Percentiles rank a stretch among this genome's conserved stretches.
Evolutionary conservation across 1,284 basidiomycete species (phyloP).

Genomic region (Stygiomarasmius scandens): DNA sequence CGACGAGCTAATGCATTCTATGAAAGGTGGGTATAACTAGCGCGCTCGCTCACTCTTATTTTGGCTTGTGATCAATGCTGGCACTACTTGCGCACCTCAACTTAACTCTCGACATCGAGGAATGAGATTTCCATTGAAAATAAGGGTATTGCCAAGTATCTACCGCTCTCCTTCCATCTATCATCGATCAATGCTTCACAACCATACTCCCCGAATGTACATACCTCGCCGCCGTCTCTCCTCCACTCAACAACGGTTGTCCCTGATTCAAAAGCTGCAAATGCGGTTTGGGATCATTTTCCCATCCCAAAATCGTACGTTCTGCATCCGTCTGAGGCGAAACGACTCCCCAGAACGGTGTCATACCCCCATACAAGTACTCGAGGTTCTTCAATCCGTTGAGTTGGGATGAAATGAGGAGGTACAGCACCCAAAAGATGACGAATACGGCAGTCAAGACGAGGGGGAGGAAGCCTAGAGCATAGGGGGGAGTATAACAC

Average conservation of each 20-base stretch:
- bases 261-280: background rate
- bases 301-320: slow-evolving; percentile 1
- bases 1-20: too few relatives aligned
- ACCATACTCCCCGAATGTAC: background rate
- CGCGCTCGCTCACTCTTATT: too few relatives aligned
- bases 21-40: too few relatives aligned
- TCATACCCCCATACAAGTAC: slow-evolving; percentile 6
- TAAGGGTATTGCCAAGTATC: too few relatives aligned
- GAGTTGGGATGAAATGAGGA: background rate
- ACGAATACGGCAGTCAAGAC: background rate
- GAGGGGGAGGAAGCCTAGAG: slow-evolving; percentile 12
- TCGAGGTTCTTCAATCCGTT: slow-evolving; percentile 1
- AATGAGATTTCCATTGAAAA: too few relatives aligned
- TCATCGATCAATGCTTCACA: background rate
- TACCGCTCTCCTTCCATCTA: too few relatives aligned
- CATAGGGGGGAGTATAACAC: slow-evolving; percentile 13
- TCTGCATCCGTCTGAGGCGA: slow-evolving; percentile 1
- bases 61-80: too few relatives aligned
- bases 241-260: background rate
- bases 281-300: slow-evolving; percentile 5
- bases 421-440: background rate
- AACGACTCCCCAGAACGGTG: slow-evolving; percentile 5
- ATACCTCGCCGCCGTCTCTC: background rate
- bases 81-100: too few relatives aligned
- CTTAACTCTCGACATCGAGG: too few relatives aligned